Conservation (phyloP, 1,284 basidiomycete species). For the Ustilago curta region DNA sequence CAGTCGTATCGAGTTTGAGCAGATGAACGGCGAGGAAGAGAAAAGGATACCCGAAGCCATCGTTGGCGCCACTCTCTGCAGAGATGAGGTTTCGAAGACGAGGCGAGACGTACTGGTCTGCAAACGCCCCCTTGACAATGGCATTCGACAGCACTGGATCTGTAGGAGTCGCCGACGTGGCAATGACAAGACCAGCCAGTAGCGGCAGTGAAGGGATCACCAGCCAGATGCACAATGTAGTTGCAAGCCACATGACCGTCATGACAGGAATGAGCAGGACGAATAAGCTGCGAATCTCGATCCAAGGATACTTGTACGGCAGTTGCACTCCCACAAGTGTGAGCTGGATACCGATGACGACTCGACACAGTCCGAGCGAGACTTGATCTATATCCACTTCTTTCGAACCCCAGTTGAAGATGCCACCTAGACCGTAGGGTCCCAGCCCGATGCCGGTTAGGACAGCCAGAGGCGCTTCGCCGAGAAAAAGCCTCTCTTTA, state of each 20-base stretch:
- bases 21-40: conserved; percentile 59
- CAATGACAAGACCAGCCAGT: conserved; percentile 53
- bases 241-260: conserved; percentile 59
- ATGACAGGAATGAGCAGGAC: conserved; percentile 58
- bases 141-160: conserved; percentile 62
- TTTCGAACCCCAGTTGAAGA: conserved; percentile 44
- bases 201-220: conserved; percentile 52
- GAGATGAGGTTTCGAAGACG: conserved; percentile 61
- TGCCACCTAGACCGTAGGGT: conserved; percentile 53
- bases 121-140: conserved; percentile 63
- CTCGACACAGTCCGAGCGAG: conserved; percentile 48
- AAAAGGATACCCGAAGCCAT: conserved; percentile 60
- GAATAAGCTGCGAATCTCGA: conserved; percentile 46
- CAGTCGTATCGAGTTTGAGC: conserved; percentile 41
- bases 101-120: conserved; percentile 61
- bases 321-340: conserved; percentile 59
- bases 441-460: conserved; percentile 55
- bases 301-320: conserved; percentile 56
- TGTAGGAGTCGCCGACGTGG: conserved; percentile 55
- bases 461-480: conserved; percentile 61
- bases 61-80: conserved; percentile 63
- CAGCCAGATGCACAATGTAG: conserved; percentile 48
- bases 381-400: conserved; percentile 45
- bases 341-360: conserved; percentile 62
- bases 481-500: conserved; percentile 60